phyloP scores from a whole-genome alignment of 2,329 filamentous ascomycete genomes.

The Aureobasidium subglaciale region DNA sequence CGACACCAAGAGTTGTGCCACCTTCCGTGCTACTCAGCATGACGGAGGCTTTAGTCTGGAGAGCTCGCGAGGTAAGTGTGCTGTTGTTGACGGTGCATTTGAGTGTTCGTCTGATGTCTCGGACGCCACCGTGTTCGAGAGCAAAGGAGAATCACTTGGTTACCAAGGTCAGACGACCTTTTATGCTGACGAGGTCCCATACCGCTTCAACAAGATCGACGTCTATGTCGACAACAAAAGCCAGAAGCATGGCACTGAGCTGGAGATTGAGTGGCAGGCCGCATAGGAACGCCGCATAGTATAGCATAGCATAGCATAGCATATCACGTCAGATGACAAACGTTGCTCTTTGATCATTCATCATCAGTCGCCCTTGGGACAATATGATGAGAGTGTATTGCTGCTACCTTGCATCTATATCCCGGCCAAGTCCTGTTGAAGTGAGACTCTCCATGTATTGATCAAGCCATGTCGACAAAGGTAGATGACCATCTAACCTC shows the following conservation, averaged over 20 bases:
- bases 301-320: too few species aligned
- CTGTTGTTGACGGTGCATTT: conserved; percentile 47
- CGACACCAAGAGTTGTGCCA: conserved; percentile 59
- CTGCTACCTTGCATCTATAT: too few species aligned
- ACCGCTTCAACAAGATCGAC: conserved; percentile 37
- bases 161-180: conserved; percentile 34
- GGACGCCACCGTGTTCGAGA: conserved; percentile 36
- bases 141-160: conserved; percentile 29
- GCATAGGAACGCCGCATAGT: too few species aligned
- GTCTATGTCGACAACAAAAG: conserved; percentile 31
- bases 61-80: conserved; percentile 54
- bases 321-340: too few species aligned
- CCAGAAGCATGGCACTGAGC: conserved; percentile 26
- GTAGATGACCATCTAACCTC: too few species aligned
- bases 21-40: conserved; percentile 47
- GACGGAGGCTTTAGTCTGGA: conserved; percentile 48
- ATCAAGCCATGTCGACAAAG: too few species aligned
- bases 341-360: too few species aligned
- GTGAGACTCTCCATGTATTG: too few species aligned
- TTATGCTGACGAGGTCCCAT: conserved; percentile 38
- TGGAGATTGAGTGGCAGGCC: conserved; percentile 34
- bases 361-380: too few species aligned
- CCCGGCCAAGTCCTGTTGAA: too few species aligned
- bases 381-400: too few species aligned
- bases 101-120: conserved; percentile 47